Evolutionary conservation across 495 filamentous ascomycete species (phyloP), one percentile per base, ranked within the genome.

Genomic region (Venustampulla echinocandica): DNA sequence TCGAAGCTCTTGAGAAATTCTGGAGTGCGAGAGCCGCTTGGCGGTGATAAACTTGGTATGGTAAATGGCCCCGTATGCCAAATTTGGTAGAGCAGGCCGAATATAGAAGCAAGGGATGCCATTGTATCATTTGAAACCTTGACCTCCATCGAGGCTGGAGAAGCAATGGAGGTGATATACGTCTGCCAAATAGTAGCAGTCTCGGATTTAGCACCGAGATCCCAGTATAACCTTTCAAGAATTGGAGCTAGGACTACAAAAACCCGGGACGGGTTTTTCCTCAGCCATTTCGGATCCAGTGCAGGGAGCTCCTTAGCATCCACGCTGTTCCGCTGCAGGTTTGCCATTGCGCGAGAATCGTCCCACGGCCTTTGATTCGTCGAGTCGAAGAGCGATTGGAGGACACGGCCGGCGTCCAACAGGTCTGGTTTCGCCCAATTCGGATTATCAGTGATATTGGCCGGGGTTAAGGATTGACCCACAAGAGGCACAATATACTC

Each of bases 271-370:
- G 81, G 66, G 52, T 82, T 83, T 42, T 74, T 79, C 48, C 90
- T 79, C n/a, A 93, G 66, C 92, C 92, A 98, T 68, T 81, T 85
- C 7, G 84, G 70, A 59, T 96, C 87, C 10, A 95, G 62, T 2
- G 77, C 61, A 13, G 87, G 86, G 13, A 98, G 67, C 51, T 95
- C 87, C 22, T 81, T 80, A 0, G 79, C 65, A 28, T 73, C 73
- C 27, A 89, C 67, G 36, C 61, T 63, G 2, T 69, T 63, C 4
- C 44, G 37, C 13, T 47, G 37, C 1, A 48, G 14, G 11, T 46
- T 68, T 19, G 82, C 76, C 41, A 80, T 72, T 6, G 84, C 79
- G 25, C 79, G 77, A 35, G 80, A 76, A 41, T 83, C 82, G 24
- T 70, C 77, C 90, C 90, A 98, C 10, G 74, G 49, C 21, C 80